Evolutionary conservation across 208 protist genomes (phyloP).

Genomic region (Wallacemonas sp.): DNA sequence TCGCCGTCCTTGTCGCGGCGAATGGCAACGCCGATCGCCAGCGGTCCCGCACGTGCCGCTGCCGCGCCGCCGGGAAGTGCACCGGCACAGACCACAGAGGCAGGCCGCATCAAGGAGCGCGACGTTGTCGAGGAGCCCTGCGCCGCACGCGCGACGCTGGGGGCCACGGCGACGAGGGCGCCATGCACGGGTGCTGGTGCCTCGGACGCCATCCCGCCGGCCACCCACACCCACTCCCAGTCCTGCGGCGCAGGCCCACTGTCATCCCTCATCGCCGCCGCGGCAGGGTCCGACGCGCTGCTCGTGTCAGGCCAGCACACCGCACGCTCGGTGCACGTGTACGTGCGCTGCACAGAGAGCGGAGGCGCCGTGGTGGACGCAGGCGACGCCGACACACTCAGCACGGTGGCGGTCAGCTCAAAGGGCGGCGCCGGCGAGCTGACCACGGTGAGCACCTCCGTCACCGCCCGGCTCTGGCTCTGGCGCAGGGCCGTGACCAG

Average conservation of each 20-base stretch:
- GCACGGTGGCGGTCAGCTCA: neutral
- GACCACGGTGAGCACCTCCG: constrained; percentile 1
- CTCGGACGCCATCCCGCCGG: neutral
- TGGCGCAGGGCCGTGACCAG: constrained; percentile 2
- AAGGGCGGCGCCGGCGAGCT: neutral
- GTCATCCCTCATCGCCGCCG: neutral
- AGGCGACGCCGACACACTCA: neutral
- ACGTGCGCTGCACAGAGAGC: neutral
- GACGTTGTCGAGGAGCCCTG: neutral
- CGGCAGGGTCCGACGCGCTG: neutral
- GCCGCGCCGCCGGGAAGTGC: neutral
- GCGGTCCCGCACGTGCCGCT: no score
- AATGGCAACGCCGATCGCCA: no score
- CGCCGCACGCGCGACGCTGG: neutral
- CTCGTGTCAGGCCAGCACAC: neutral
- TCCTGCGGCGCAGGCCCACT: neutral
- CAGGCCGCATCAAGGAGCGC: no score
- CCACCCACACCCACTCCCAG: constrained; percentile 14
- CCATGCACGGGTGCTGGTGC: neutral
- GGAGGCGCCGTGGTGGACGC: neutral
- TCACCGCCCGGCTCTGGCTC: neutral
- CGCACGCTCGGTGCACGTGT: constrained; percentile 1
- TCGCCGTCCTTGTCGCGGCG: no score
- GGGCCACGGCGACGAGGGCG: neutral
- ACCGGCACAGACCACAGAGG: neutral